These are phyloP conservation scores for Sugiyamaella valdiviana DNA, from an alignment of 805 yeast genomes.

Conservation along the genomic window DNA sequence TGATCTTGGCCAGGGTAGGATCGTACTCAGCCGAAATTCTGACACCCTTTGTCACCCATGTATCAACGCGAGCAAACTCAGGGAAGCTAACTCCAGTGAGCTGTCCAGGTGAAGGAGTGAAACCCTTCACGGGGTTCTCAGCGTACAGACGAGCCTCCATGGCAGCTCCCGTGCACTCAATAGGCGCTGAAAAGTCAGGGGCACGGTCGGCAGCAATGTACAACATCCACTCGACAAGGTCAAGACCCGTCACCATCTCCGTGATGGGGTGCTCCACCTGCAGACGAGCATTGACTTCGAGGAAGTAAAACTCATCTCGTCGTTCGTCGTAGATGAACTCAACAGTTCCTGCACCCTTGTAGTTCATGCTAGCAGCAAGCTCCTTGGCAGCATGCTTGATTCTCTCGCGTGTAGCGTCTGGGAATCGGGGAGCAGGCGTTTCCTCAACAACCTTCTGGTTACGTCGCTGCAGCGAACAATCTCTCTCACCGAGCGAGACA, in stretches of 20 bases:
- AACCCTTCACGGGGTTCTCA: constrained; percentile 92
- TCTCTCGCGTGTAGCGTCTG: constrained; percentile 63
- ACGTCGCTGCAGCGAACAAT: constrained; percentile 94
- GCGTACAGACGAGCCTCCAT: constrained; percentile 97
- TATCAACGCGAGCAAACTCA: constrained; percentile 84
- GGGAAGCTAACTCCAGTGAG: constrained; percentile 83
- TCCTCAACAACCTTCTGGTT: constrained; percentile 95
- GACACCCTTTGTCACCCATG: constrained; percentile 90
- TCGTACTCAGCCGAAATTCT: constrained; percentile 87
- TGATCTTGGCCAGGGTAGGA: constrained; percentile 93
- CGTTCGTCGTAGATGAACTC: constrained; percentile 87
- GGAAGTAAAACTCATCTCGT: constrained; percentile 84
- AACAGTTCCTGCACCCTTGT: constrained; percentile 96
- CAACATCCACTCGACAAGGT: constrained; percentile 96
- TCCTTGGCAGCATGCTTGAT: constrained; percentile 84
- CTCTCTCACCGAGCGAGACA: constrained; percentile 93
- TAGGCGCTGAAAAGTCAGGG: constrained; percentile 61
- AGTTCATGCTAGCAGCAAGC: constrained; percentile 73
- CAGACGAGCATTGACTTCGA: constrained; percentile 93
- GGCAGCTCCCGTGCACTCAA: constrained; percentile 63
- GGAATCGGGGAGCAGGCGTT: constrained; percentile 94
- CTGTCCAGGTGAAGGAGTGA: constrained; percentile 95
- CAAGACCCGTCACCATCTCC: constrained; percentile 90
- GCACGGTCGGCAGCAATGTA: constrained; percentile 82
- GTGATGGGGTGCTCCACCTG: constrained; percentile 98